phyloP scores from a whole-genome alignment of 2,329 filamentous ascomycete species.

The Pseudogymnoascus sp. region DNA sequence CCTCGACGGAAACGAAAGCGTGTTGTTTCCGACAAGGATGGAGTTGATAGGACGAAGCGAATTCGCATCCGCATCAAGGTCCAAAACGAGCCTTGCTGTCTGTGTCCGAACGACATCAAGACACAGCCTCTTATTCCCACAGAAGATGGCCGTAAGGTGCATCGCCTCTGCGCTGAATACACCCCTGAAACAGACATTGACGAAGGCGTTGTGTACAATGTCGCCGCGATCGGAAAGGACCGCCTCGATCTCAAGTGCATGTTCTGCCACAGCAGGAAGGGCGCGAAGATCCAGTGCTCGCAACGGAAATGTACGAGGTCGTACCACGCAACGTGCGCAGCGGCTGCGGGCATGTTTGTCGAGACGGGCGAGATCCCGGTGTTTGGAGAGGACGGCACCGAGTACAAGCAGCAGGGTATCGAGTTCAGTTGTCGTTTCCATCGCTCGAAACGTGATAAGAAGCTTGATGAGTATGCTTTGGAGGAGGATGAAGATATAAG shows the following conservation, averaged over 20 bases:
- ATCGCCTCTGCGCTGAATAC: slow-evolving; percentile 82
- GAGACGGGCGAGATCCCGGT: slow-evolving; percentile 80
- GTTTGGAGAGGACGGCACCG: slow-evolving; percentile 80
- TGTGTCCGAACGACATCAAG: slow-evolving; percentile 85
- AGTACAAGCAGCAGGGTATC: slow-evolving; percentile 86
- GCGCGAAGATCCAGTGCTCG: slow-evolving; percentile 95
- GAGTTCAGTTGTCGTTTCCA: slow-evolving; percentile 95
- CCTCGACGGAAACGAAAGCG: slow-evolving; percentile 62
- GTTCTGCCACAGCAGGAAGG: slow-evolving; percentile 86
- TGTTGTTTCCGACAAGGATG: slow-evolving; percentile 36
- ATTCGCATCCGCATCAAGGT: slow-evolving; percentile 63
- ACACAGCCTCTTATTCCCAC: slow-evolving; percentile 77
- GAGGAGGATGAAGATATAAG: slow-evolving; percentile 63
- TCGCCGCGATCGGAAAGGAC: slow-evolving; percentile 74
- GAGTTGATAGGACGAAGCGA: slow-evolving; percentile 53
- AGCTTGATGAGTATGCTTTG: slow-evolving; percentile 57
- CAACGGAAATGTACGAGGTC: slow-evolving; percentile 88
- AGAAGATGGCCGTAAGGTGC: slow-evolving; percentile 78
- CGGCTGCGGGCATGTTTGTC: slow-evolving; percentile 83
- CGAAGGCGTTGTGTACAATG: slow-evolving; percentile 62
- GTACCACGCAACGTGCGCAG: slow-evolving; percentile 92
- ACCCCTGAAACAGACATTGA: slow-evolving; percentile 88
- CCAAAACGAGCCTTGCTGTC: slow-evolving; percentile 72
- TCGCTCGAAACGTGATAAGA: slow-evolving; percentile 75
- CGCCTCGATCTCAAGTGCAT: slow-evolving; percentile 88